Evolutionary conservation across 2,329 filamentous ascomycete species (phyloP), one percentile per base, ranked within the genome.

Genomic region (Lasiodiplodia theobromae): DNA sequence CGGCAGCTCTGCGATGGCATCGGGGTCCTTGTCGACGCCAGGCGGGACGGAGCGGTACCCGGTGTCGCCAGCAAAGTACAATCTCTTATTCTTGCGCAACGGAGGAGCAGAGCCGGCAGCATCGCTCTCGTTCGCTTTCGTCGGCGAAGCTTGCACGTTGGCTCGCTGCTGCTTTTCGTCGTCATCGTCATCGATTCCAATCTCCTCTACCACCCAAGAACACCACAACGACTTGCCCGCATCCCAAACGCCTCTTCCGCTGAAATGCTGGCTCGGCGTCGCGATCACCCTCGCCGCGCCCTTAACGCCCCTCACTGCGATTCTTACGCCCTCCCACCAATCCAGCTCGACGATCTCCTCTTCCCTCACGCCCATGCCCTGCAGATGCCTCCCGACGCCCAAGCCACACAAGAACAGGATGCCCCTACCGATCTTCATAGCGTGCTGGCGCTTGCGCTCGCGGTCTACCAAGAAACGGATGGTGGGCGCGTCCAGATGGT

Each of bases 401-500:
- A 85, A 71, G 0, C 74, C 79, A 31, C 79, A 82, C 56, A 85
- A 76, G 69, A 84, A 83, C 58, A 62, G 18, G 4, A 62, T 21
- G 18, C 58, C 58, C 14, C 58, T 28, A 12, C 58, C 58, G 7
- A 23, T 10, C 23, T 28, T 16, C 21, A n/a, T 25, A 8, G 23
- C 23, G 40, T 28, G 21, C 54, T 58, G 31, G 34, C 54, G 31
- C 37, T 40, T 25, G 23, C 58, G 44, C 31, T 64, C 60, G 28
- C 44, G 40, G 23, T n/a, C 54, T 18, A 51, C 44, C 1, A 68
- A 71, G 28, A 78, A 74, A 68, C 73, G 78, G 49, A 88, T 74
- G 0, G 83, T 84, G 21, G 79, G 76, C 5, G 79, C 75, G 69
- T 87, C 85, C 62, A 87, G 78, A 69, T 88, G 86, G 71, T 88